Conservation (phyloP, 2,329 filamentous ascomycete genomes). For the Esteya vermicola region DNA sequence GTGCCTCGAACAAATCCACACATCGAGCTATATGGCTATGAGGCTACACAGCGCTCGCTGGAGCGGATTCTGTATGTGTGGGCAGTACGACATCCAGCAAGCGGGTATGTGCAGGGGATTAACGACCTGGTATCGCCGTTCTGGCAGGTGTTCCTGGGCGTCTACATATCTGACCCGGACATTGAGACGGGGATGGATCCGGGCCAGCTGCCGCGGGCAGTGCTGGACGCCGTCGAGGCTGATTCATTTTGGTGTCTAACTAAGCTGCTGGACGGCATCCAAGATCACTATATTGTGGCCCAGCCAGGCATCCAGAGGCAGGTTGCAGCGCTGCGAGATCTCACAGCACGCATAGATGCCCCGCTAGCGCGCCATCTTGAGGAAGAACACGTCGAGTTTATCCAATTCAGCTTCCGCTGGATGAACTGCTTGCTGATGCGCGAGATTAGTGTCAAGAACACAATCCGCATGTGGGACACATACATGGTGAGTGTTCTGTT, state of each 20-base stretch:
- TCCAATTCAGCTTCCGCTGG: conserved; percentile 98
- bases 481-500: conserved; percentile 58
- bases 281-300: conserved; percentile 97
- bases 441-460: conserved; percentile 91
- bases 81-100: conserved; percentile 94
- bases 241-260: conserved; percentile 98
- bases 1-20: conserved; percentile 93
- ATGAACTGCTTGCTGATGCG: conserved; percentile 99
- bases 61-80: conserved; percentile 94
- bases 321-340: conserved; percentile 73
- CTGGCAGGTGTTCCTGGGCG: conserved; percentile 91
- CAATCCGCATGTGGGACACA: conserved; percentile 98
- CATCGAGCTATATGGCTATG: conserved; percentile 86
- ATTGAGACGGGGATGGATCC: conserved; percentile 95
- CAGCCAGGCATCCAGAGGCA: conserved; percentile 95
- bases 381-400: conserved; percentile 87
- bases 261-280: conserved; percentile 94
- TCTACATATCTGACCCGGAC: conserved; percentile 87
- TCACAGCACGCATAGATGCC: conserved; percentile 80
- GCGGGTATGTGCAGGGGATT: conserved; percentile 96
- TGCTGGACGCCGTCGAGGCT: conserved; percentile 91
- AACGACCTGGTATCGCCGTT: conserved; percentile 97
- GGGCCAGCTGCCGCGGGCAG: conserved; percentile 76
- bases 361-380: conserved; percentile 78
- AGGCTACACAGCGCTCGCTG: conserved; percentile 85